phyloP scores from a whole-genome alignment of 805 yeast species.

The Teunomyces funiuensis region DNA sequence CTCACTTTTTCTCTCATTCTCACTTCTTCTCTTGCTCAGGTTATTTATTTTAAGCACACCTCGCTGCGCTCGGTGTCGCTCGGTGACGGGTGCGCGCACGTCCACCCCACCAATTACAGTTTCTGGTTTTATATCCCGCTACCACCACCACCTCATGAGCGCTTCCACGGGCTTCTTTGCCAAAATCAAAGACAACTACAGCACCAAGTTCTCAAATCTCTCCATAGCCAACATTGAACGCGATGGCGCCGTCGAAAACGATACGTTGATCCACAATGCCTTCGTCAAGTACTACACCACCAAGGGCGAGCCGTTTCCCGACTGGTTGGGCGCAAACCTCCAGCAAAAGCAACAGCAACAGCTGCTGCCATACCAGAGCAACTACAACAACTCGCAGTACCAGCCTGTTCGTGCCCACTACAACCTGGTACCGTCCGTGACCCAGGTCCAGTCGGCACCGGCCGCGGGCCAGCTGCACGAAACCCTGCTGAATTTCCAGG shows the following conservation, averaged over 20 bases:
- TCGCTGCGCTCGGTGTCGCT: too few species aligned
- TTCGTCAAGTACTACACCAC: constrained; percentile 34
- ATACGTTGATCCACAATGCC: constrained; percentile 44
- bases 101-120: background rate
- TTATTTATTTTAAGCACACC: too few species aligned
- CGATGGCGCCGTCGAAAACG: constrained; percentile 39
- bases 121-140: too few species aligned
- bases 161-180: constrained; percentile 23
- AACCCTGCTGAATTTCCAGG: constrained; percentile 1
- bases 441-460: background rate
- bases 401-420: constrained; percentile 11
- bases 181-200: constrained; percentile 38
- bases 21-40: too few species aligned
- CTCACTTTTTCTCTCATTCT: too few species aligned
- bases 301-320: constrained; percentile 37
- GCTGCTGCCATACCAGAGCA: constrained; percentile 6
- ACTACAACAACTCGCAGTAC: constrained; percentile 13
- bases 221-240: constrained; percentile 33
- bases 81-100: background rate
- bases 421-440: background rate
- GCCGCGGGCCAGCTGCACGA: constrained; percentile 11
- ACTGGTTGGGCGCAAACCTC: constrained; percentile 39
- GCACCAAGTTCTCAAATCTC: constrained; percentile 36
- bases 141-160: background rate
- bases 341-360: constrained; percentile 12